Evolutionary conservation across 139 green algal species (phyloP).

Genomic region (Trebouxia sp.): DNA sequence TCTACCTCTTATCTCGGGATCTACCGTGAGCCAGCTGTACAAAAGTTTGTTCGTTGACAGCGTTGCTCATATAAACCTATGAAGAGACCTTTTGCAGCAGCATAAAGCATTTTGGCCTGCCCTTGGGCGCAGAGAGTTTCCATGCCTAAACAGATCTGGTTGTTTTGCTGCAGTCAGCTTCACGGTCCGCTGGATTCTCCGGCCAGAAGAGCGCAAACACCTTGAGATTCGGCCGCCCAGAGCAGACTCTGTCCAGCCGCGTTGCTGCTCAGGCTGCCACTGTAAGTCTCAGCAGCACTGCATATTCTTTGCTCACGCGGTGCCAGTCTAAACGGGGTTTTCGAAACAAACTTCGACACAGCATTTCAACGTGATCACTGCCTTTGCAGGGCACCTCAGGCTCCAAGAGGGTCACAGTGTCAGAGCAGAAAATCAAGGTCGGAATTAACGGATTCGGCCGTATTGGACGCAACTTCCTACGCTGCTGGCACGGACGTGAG

Average conservation of each 20-base stretch:
- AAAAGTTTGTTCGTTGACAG: too few relatives aligned
- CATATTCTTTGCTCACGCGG: neutral
- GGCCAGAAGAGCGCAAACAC: conserved; percentile 35
- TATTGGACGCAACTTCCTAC: conserved; percentile 95
- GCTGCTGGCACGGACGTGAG: conserved; percentile 71
- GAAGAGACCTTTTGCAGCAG: too few relatives aligned
- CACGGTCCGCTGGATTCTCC: conserved; percentile 29
- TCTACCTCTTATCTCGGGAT: too few relatives aligned
- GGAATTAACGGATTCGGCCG: conserved; percentile 99
- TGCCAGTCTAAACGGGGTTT: neutral
- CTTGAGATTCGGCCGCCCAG: conserved; percentile 17
- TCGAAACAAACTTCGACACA: neutral
- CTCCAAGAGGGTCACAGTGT: conserved; percentile 48
- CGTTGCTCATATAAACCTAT: too few relatives aligned
- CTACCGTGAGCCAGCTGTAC: too few relatives aligned
- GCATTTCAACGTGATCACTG: neutral
- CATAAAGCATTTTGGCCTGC: neutral
- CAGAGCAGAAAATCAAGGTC: conserved; percentile 91
- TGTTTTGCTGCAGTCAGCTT: conserved; percentile 4
- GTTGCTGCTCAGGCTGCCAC: conserved; percentile 41
- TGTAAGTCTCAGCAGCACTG: conserved; percentile 28
- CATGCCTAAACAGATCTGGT: neutral
- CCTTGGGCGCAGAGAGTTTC: too few relatives aligned
- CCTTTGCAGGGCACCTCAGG: conserved; percentile 26
- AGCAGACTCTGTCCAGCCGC: conserved; percentile 26